Evolutionary conservation across 2,329 filamentous ascomycete species (phyloP).

Genomic region (Hypocreales sp.): DNA sequence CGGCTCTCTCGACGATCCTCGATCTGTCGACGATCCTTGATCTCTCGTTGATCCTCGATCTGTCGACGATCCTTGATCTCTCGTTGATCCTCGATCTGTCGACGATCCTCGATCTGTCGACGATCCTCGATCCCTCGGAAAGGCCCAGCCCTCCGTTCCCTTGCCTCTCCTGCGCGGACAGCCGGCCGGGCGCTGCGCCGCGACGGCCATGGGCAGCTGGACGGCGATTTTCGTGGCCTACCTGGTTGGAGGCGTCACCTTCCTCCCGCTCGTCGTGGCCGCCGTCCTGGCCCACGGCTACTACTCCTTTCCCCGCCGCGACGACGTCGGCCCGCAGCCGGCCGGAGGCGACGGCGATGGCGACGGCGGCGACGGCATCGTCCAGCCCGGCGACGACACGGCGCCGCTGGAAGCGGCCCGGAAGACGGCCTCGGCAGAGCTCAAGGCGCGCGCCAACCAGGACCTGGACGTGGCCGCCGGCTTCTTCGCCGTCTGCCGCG

Average conservation of each 20-base stretch:
- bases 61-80: too few species aligned
- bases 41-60: too few species aligned
- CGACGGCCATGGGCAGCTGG: conserved; percentile 31
- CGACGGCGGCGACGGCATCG: conserved; percentile 23
- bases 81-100: too few species aligned
- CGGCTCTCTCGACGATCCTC: too few species aligned
- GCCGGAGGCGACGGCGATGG: too few species aligned
- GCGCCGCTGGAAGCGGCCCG: conserved; percentile 46
- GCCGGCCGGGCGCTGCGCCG: too few species aligned
- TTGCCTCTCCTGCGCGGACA: too few species aligned
- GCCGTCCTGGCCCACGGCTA: conserved; percentile 51
- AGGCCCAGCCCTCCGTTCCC: too few species aligned
- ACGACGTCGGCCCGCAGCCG: conserved; percentile 17
- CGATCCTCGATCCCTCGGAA: too few species aligned
- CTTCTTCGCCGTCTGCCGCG: conserved; percentile 88
- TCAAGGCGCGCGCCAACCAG: conserved; percentile 36
- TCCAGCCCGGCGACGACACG: conserved; percentile 49
- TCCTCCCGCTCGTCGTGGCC: conserved; percentile 56
- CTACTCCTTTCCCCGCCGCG: conserved; percentile 44
- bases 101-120: too few species aligned
- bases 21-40: too few species aligned
- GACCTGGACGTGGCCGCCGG: conserved; percentile 72
- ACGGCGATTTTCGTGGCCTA: conserved; percentile 56
- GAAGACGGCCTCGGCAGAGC: conserved; percentile 41
- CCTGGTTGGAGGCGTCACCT: conserved; percentile 74